phyloP scores from a whole-genome alignment of 768 basidiomycete species.

The Tulasnella calospora region DNA sequence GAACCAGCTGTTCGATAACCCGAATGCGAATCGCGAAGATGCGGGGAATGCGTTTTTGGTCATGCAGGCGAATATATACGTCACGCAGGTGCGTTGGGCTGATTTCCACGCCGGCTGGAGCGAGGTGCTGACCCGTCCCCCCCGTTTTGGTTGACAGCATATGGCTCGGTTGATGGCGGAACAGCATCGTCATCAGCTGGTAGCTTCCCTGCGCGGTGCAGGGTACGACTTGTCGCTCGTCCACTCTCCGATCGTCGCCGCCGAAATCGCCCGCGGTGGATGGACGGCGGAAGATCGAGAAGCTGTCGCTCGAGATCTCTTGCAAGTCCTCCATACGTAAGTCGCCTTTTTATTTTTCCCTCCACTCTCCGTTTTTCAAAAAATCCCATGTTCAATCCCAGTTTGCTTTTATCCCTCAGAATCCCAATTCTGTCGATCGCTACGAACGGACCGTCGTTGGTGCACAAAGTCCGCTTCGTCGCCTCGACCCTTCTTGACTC shows the following conservation, averaged over 20 bases:
- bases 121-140: no score
- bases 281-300: slow-evolving; percentile 61
- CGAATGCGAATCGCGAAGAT: slow-evolving; percentile 79
- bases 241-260: slow-evolving; percentile 20
- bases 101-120: no score
- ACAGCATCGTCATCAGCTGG: slow-evolving; percentile 83
- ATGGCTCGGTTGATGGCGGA: slow-evolving; percentile 87
- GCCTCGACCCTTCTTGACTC: slow-evolving; percentile 85
- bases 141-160: slow-evolving; percentile 56
- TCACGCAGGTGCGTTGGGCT: slow-evolving; percentile 77
- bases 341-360: slow-evolving; percentile 21
- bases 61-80: slow-evolving; percentile 86
- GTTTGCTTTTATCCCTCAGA: slow-evolving; percentile 38
- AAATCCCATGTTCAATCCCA: no score
- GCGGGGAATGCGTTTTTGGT: slow-evolving; percentile 86
- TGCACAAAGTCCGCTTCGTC: slow-evolving; percentile 89
- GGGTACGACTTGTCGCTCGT: slow-evolving; percentile 4
- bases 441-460: slow-evolving; percentile 58
- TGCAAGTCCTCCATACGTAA: slow-evolving; percentile 78
- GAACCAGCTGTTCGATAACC: slow-evolving; percentile 87
- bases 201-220: slow-evolving; percentile 56
- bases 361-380: background rate
- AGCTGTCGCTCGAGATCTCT: slow-evolving; percentile 77
- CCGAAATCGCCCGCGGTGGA: slow-evolving; percentile 23
- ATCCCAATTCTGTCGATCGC: slow-evolving; percentile 93